A percentile compares a stretch with the other conserved stretches of the same genome.
Conservation (phyloP, 2,329 filamentous ascomycete species). For the Arthroderma sp. region DNA sequence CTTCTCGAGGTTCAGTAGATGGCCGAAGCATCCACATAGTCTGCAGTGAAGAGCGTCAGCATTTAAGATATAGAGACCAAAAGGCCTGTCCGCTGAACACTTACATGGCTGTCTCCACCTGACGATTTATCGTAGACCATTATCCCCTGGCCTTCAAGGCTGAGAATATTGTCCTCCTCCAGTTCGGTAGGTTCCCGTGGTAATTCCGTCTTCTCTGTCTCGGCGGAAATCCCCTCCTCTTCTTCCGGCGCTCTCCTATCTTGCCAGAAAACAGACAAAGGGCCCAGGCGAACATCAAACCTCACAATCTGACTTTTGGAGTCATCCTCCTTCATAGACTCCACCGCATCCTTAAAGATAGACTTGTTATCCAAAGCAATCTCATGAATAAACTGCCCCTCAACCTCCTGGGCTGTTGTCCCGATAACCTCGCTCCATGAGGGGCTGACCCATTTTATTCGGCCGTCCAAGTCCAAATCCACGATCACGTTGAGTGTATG, state of each 20-base stretch:
- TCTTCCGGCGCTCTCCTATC: slow-evolving; percentile 6
- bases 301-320: slow-evolving; percentile 82
- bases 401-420: slow-evolving; percentile 57
- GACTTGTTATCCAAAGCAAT: slow-evolving; percentile 68
- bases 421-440: slow-evolving; percentile 93
- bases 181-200: slow-evolving; percentile 26
- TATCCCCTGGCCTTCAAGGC: slow-evolving; percentile 91
- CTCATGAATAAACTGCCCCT: slow-evolving; percentile 66
- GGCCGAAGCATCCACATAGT: slow-evolving; percentile 99
- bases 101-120: slow-evolving; percentile 79
- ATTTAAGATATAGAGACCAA: not conserved
- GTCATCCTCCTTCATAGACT: slow-evolving; percentile 84
- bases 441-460: slow-evolving; percentile 88
- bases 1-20: slow-evolving; percentile 74
- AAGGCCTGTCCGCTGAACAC: slow-evolving; percentile 25
- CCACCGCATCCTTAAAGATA: slow-evolving; percentile 70
- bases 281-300: slow-evolving; percentile 60
- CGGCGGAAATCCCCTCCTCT: slow-evolving; percentile 15
- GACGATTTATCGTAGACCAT: slow-evolving; percentile 90
- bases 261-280: slow-evolving; percentile 51
- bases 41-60: slow-evolving; percentile 36
- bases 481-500: slow-evolving; percentile 94
- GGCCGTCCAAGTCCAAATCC: slow-evolving; percentile 80
- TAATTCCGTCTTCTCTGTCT: slow-evolving; percentile 20
- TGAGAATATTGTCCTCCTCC: slow-evolving; percentile 45